Base-by-base conservation (phyloP, 768 basidiomycete genomes). In the Suillus subluteus region DNA sequence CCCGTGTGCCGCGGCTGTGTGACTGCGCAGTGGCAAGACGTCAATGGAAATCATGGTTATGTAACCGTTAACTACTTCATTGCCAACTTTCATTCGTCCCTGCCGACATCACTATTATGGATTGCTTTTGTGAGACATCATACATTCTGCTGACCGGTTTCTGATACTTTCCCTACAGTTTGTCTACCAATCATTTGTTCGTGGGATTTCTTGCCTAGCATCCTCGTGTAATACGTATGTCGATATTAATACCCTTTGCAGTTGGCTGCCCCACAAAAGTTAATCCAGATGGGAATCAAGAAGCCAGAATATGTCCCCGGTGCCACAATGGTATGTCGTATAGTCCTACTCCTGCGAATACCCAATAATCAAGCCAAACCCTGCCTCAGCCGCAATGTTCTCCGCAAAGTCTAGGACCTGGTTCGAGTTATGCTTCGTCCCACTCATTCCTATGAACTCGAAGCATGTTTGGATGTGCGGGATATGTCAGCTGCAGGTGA, bases 401-500 rank as follows among this genome's bases (percentile, higher is more conserved):
- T 79, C 84, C 38, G 88, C 88, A 38, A 91, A 90, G 74, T 82
- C 83, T 41, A 86, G 87, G 64, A 85, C 79, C 44, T 92, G 91
- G 91, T 90, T 94, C 73, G 89, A 91, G 76, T 73, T 94, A 55
- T 92, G 88, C 79, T 91, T 86, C 75, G 82, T 94, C 16, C 91
- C 89, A 30, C 77, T 94, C 65, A 76, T 93, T 52, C 91, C 91
- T 2, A 79, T 92, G 71, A 83, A 76, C 30, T 84, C 84, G 58
- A 84, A 84, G 63, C 85, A 84, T 63, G 78, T 93, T 62, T 92
- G 91, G 89, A 73, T 88, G 65, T 94, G 91, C 76, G 81, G 81
- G 30, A 91, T 89, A 66, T 94, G 91, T 73, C 86, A 88, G 65
- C 90, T 90, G 83, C 82, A 80, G 66, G 81, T 84, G 12, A 82